Evolutionary conservation across 768 basidiomycete species (phyloP), one percentile per base, ranked within the genome.

Genomic region (Lactarius sp.): DNA sequence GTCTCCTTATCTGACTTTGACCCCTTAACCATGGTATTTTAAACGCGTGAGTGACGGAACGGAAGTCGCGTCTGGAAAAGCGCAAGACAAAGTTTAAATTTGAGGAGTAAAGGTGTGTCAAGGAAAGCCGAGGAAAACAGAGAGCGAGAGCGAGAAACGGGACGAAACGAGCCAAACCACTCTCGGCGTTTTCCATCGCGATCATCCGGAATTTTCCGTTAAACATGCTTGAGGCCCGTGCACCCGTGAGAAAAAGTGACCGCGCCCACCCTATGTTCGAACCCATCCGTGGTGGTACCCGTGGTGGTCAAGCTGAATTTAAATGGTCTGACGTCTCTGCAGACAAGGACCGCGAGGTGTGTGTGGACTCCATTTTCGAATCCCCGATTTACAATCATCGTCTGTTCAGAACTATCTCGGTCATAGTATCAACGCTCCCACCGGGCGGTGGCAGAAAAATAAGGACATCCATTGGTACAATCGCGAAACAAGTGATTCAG

Each of bases 391-490:
- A 27, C 27, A 27, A 27, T 27, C 27, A 27, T 27, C 27, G 27
- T 27, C 27, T 27, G 27, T 27, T 27, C 71, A 98, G 88, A 88
- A 97, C 76, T 98, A 98, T 74, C 85, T 98, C 3, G 95, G 95
- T 5, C 92, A 96, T 73, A 91, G 91, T 58, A 84, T 97, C 76
- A 95, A 95, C 71, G 95, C 95, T 2, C 95, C 95, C 0, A 92
- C 92, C 1, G 95, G 95, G 1, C 80, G 95, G 52, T 98, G 95
- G 95, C 95, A 97, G 76, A 95, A 95, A 77, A 93, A 94, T 78
- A 94, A 95, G 73, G 95, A 98, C 70, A 77, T 98, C 16, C 94
- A 96, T 70, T 98, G 95, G 95, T 98, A 96, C 72, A 83, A 78
- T 69, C 85, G 94, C 34, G 92, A 94, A 5, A 33, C 65, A 39